Percentiles rank a stretch among this genome's conserved stretches.
Conservation (phyloP, 768 basidiomycete species). For the Mycena leptocephala region DNA sequence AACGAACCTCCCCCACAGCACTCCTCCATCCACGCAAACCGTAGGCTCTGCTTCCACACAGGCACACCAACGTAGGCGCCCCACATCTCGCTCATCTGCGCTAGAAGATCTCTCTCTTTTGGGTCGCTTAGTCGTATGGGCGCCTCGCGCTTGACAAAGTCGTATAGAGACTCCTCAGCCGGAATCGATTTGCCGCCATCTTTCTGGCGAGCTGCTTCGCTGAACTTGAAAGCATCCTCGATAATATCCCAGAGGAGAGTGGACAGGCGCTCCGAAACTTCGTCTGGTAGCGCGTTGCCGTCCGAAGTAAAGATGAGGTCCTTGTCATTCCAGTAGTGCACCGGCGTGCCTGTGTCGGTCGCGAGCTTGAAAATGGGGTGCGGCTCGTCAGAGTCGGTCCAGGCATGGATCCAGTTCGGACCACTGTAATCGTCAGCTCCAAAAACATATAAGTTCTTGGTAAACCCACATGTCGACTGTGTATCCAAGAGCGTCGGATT, state of each 20-base stretch:
- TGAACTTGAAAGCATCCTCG: conserved; percentile 37
- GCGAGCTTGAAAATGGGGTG: conserved; percentile 40
- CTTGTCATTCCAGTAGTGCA: conserved; percentile 39
- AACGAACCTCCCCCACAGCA: conserved; percentile 39
- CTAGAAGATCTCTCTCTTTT: conserved; percentile 32
- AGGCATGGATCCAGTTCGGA: conserved; percentile 39
- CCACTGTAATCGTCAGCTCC: conserved; percentile 27
- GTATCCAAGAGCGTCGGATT: conserved; percentile 38
- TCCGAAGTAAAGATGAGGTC: conserved; percentile 32
- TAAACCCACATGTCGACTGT: conserved; percentile 34
- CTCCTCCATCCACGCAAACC: conserved; percentile 42
- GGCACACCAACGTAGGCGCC: conserved; percentile 40
- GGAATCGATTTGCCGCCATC: conserved; percentile 33
- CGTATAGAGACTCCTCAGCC: conserved; percentile 29
- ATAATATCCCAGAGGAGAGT: conserved; percentile 38
- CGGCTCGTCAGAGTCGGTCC: conserved; percentile 35
- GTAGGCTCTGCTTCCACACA: conserved; percentile 39
- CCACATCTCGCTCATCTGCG: conserved; percentile 40
- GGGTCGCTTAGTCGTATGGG: conserved; percentile 23
- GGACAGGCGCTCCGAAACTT: conserved; percentile 32
- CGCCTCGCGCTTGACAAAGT: conserved; percentile 35
- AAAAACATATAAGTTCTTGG: background rate
- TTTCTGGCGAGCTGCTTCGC: conserved; percentile 28
- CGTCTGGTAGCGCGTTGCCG: conserved; percentile 27
- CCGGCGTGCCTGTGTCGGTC: conserved; percentile 34